A percentile compares a stretch with the other conserved stretches of the same genome.
phyloP scores from a whole-genome alignment of 1,139 yeast genomes.

The Entelexis paramagnoliae region DNA sequence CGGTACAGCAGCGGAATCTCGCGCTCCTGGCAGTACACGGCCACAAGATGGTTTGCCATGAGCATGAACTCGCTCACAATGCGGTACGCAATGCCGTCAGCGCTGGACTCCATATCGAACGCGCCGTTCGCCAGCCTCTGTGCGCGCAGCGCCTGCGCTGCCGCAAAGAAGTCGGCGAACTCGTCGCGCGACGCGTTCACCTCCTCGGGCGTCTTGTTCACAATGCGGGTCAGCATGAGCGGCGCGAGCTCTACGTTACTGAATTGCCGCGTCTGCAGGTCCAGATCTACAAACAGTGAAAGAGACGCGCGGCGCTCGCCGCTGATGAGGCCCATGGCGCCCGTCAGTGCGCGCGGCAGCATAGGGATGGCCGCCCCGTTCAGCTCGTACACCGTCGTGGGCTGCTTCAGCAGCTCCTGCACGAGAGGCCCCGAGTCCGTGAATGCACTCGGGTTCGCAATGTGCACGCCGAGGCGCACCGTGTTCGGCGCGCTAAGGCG shows the following conservation, averaged over 20 bases:
- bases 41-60: conserved; percentile 56
- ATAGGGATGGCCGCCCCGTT: conserved; percentile 49
- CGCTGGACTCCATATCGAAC: conserved; percentile 28
- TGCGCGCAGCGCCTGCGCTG: conserved; percentile 27
- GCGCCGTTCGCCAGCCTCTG: conserved; percentile 33
- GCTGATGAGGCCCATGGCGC: conserved; percentile 41
- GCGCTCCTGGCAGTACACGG: conserved; percentile 40
- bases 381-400: conserved; percentile 70
- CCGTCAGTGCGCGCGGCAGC: conserved; percentile 55
- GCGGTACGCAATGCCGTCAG: not conserved
- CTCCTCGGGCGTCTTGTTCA: not conserved
- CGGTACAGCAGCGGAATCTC: conserved; percentile 52
- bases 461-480: conserved; percentile 51
- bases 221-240: not conserved
- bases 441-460: conserved; percentile 77
- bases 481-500: conserved; percentile 29
- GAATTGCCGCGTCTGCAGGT: conserved; percentile 29
- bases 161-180: not conserved
- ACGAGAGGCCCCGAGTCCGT: conserved; percentile 42
- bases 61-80: conserved; percentile 80
- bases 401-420: conserved; percentile 49
- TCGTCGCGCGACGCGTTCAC: not conserved
- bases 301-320: conserved; percentile 33
- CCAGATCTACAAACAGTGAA: conserved; percentile 38
- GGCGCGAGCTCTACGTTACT: conserved; percentile 7